Percentiles rank a stretch among this genome's conserved stretches.
These are phyloP conservation scores for Globisporangium polare DNA, from an alignment of 352 stramenopile genomes.

Conservation along the genomic window DNA sequence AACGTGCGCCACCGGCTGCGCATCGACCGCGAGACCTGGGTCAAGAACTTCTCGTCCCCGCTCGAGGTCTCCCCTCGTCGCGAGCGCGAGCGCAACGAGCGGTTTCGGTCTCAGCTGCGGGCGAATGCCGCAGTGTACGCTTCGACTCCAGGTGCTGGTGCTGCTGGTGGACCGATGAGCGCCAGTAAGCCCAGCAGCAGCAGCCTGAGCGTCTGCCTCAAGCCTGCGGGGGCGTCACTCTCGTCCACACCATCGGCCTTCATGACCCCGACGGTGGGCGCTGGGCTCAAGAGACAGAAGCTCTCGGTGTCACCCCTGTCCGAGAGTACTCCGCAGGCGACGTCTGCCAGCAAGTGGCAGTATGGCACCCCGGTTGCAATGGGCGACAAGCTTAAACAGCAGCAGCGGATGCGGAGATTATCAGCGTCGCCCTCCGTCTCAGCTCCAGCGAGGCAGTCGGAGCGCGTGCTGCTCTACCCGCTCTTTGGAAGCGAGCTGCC, in stretches of 20 bases:
- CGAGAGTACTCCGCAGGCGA: conserved; percentile 15
- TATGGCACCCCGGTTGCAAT: neutral
- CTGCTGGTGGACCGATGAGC: too few relatives aligned
- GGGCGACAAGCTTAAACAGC: neutral
- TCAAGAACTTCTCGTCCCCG: conserved; percentile 62
- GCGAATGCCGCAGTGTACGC: conserved; percentile 13
- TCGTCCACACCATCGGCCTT: conserved; percentile 1
- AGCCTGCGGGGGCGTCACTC: conserved; percentile 4
- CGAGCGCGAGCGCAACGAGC: conserved; percentile 45
- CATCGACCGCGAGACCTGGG: conserved; percentile 67
- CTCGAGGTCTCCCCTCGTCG: conserved; percentile 53
- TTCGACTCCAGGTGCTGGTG: neutral
- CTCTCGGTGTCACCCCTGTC: conserved; percentile 25
- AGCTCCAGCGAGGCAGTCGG: neutral
- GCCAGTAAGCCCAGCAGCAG: neutral
- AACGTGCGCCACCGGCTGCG: conserved; percentile 52
- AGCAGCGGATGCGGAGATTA: neutral
- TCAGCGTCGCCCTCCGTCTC: neutral
- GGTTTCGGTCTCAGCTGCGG: conserved; percentile 43
- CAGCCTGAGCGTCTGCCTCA: conserved; percentile 20
- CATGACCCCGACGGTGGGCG: conserved; percentile 8
- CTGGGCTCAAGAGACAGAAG: conserved; percentile 13
- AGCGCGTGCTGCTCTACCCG: conserved; percentile 60
- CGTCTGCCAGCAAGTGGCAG: conserved; percentile 2
- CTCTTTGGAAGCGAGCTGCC: conserved; percentile 61